A percentile compares a stretch with the other conserved stretches of the same genome.
Conservation (phyloP, 805 yeast species). For the Myxozyma kluyveri region DNA sequence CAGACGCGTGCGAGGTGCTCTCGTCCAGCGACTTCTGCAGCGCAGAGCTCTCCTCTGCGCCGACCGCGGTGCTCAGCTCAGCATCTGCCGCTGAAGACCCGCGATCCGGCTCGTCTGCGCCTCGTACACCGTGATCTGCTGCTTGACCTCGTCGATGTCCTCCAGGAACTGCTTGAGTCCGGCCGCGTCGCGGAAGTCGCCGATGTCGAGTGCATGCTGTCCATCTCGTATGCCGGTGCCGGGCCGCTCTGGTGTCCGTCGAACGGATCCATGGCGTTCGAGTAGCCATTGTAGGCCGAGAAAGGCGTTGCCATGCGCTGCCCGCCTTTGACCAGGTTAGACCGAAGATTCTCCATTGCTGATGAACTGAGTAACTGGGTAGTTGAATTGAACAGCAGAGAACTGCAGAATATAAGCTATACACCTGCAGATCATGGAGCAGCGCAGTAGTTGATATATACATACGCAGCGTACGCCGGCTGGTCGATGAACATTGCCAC, state of each 20-base stretch:
- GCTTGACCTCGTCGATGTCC: constrained; percentile 10
- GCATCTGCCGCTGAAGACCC: constrained; percentile 6
- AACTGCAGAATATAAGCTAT: too few relatives aligned
- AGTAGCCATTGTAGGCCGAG: constrained; percentile 6
- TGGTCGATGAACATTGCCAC: too few relatives aligned
- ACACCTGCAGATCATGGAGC: too few relatives aligned
- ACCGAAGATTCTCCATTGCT: too few relatives aligned
- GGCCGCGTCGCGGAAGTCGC: not conserved
- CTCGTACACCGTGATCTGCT: not conserved
- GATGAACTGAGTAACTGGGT: too few relatives aligned
- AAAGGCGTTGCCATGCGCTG: constrained; percentile 5
- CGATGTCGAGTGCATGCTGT: not conserved
- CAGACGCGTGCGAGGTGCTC: not conserved
- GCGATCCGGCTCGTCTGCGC: constrained; percentile 4
- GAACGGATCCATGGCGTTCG: not conserved
- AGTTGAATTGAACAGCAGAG: too few relatives aligned
- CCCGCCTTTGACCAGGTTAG: too few relatives aligned
- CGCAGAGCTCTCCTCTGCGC: not conserved
- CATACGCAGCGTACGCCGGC: too few relatives aligned
- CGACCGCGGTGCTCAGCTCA: not conserved
- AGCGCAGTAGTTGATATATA: too few relatives aligned
- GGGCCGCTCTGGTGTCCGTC: not conserved
- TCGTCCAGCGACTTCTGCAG: constrained; percentile 8
- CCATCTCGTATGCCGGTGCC: constrained; percentile 19
- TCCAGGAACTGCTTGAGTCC: constrained; percentile 7